Percentiles rank a stretch among this genome's conserved stretches.
Conservation (phyloP, 2,329 filamentous ascomycete species). For the Emergomyces africanus region DNA sequence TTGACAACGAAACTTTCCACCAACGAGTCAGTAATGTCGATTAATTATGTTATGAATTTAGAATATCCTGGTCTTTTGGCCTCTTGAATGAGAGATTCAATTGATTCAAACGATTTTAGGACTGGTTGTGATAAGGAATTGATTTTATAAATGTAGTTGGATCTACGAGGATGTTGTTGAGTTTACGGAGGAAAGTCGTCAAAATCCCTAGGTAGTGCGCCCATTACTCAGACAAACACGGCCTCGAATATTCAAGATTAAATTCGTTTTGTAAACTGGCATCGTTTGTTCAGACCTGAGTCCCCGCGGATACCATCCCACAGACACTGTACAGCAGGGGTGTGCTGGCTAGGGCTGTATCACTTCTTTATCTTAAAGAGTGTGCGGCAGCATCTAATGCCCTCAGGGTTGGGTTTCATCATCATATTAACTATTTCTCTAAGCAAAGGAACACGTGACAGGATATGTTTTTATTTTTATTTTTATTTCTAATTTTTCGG, state of each 20-base stretch:
- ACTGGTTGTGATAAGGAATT: too few species aligned
- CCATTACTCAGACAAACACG: too few species aligned
- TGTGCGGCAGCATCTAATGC: not conserved
- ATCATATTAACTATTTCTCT: constrained; percentile 4
- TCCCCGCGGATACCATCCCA: not conserved
- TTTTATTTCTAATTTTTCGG: not conserved
- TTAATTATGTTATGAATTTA: too few species aligned
- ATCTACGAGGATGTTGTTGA: too few species aligned
- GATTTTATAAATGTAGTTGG: too few species aligned
- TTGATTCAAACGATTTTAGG: too few species aligned
- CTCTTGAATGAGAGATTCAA: too few species aligned
- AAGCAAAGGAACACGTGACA: not conserved
- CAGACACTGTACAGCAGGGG: not conserved
- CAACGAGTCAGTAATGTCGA: too few species aligned
- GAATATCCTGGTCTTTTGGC: too few species aligned
- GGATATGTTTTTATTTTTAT: not conserved
- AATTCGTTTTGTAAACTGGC: not conserved
- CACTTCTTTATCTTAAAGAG: not conserved
- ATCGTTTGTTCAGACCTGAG: not conserved
- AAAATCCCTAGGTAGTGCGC: too few species aligned
- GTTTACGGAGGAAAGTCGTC: too few species aligned
- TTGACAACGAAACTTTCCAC: too few species aligned
- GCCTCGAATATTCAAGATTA: not conserved
- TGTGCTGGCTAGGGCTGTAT: not conserved
- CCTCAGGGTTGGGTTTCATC: not conserved